Evolutionary conservation across 2,329 filamentous ascomycete genomes (phyloP), one percentile per base, ranked within the genome.

Genomic region (Aureobasidium sp.): DNA sequence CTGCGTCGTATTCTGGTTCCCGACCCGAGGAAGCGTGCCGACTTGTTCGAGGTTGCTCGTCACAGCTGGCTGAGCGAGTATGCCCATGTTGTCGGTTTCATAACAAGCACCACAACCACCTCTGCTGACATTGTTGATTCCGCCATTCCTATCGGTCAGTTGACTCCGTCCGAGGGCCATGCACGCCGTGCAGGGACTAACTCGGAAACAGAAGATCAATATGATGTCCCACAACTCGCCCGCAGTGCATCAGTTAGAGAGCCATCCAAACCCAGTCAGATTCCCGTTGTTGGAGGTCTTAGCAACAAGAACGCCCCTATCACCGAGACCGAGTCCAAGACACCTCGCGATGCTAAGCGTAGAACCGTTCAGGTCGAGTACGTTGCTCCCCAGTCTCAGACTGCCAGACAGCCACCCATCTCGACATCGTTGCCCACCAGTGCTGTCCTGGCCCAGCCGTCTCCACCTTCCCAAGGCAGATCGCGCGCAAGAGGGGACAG

Each of bases 61-160:
- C 94, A 99, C 76, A 99, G 94, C 77, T 99, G 94, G 94, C 78
- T 99, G 67, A 96, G 89, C 77, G 94, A 97, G 72, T 99, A 94
- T 72, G 89, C 92, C n/a, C 90, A 96, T 72, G 88, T 97, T 53
- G 93, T 99, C 53, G 90, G 92, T 70, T 92, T 97, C 73, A 97
- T 99, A 71, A 97, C 94, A 25, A 97, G 94, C 76, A 93, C 88
- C 71, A 96, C 91, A 5, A 97, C 93, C 9, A 90, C 89, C 58
- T 86, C 90, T 12, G 86, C 84, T 55, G 92, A 97, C 69, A 92
- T 95, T 68, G 87, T 91, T 67, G 90, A 91, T 68, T 87, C 89
- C 1, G 89, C 90, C 1, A 83, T 90, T 11, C 80, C 84, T 25
- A 41, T 31, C 67, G 81, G 82, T 84, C 79, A 72, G 78, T 31